Evolutionary conservation across 768 basidiomycete genomes (phyloP).

Genomic region (Mycena chlorophos): DNA sequence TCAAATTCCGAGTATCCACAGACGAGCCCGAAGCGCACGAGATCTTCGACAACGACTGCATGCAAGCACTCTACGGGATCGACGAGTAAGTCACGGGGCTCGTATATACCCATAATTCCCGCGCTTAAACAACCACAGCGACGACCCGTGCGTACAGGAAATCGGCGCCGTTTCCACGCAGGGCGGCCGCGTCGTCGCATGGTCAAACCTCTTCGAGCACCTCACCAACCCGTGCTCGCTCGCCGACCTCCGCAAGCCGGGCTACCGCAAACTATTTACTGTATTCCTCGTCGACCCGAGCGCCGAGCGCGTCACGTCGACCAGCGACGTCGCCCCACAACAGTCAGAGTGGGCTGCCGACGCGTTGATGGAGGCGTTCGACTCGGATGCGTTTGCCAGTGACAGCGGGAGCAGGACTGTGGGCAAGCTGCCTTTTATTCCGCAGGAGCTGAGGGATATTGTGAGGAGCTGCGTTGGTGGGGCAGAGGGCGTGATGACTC

Average conservation of each 20-base stretch:
- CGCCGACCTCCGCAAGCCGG: conserved; percentile 35
- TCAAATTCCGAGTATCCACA: conserved; percentile 27
- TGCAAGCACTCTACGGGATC: conserved; percentile 8
- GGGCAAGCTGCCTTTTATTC: conserved; percentile 21
- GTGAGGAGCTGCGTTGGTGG: conserved; percentile 22
- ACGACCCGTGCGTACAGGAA: conserved; percentile 15
- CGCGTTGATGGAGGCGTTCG: conserved; percentile 5
- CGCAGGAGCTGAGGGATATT: conserved; percentile 27
- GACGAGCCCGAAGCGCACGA: background rate
- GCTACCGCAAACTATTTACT: conserved; percentile 41
- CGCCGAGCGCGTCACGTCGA: conserved; percentile 24
- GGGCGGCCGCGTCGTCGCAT: conserved; percentile 27
- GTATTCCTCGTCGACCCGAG: conserved; percentile 42
- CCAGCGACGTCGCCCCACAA: conserved; percentile 31
- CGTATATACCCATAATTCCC: background rate
- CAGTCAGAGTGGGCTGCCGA: conserved; percentile 11
- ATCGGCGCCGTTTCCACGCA: conserved; percentile 24
- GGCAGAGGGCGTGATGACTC: conserved; percentile 29
- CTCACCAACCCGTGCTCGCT: conserved; percentile 36
- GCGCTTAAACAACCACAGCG: background rate
- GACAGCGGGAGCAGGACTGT: background rate
- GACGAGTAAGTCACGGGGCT: background rate
- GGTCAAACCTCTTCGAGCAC: conserved; percentile 35
- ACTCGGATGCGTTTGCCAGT: background rate
- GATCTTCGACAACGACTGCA: conserved; percentile 12